These are phyloP conservation scores for Brettanomyces naardenensis DNA, from an alignment of 805 yeast genomes.

Conservation along the genomic window DNA sequence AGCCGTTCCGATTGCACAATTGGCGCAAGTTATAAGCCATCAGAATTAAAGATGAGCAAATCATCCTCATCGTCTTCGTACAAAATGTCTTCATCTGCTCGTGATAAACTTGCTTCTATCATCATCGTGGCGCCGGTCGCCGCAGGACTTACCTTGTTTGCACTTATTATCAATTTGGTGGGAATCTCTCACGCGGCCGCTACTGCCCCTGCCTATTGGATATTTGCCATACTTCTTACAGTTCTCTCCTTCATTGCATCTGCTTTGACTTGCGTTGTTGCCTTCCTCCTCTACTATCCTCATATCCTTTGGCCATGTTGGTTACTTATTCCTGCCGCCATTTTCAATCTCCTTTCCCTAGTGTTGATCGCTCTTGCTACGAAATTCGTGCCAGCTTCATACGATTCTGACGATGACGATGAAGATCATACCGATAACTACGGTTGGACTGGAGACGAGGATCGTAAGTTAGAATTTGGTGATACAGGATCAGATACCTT, in stretches of 20 bases:
- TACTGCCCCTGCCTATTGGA: constrained; percentile 21
- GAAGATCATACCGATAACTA: neutral
- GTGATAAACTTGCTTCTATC: constrained; percentile 46
- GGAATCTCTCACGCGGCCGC: constrained; percentile 15
- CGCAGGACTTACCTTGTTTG: constrained; percentile 49
- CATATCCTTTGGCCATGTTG: constrained; percentile 65
- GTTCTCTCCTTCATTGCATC: constrained; percentile 46
- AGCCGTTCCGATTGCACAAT: constrained; percentile 23
- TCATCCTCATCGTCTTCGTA: constrained; percentile 29
- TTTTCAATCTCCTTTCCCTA: constrained; percentile 41
- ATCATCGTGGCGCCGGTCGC: constrained; percentile 61
- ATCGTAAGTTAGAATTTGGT: neutral
- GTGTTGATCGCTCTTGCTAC: constrained; percentile 39
- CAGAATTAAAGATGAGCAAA: constrained; percentile 15
- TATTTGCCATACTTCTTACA: constrained; percentile 37
- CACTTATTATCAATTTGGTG: constrained; percentile 30
- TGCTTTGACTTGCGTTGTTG: constrained; percentile 46
- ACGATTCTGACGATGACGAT: constrained; percentile 6
- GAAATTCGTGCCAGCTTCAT: constrained; percentile 10
- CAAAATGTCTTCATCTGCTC: constrained; percentile 36
- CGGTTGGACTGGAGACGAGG: constrained; percentile 4
- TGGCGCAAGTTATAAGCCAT: constrained; percentile 30
- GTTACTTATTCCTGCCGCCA: constrained; percentile 63
- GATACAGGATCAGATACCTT: neutral
- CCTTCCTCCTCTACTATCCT: constrained; percentile 55